Base-by-base conservation (phyloP, 2,329 filamentous ascomycete genomes). In the Rhinocladiella similis region DNA sequence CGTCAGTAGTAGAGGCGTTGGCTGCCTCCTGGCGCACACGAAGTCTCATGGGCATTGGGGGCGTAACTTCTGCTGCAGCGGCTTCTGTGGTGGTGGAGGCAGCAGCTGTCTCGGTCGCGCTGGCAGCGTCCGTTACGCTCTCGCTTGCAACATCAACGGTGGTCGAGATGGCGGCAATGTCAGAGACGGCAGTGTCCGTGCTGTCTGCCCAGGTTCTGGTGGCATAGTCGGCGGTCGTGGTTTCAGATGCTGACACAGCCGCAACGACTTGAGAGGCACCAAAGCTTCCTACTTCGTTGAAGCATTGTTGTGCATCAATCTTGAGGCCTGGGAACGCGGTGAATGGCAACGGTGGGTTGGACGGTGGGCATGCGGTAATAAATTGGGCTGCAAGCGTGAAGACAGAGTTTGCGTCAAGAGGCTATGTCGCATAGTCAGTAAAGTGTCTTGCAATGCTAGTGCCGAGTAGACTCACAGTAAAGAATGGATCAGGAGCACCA, bases 341-440 rank as follows among this genome's bases (percentile, higher is more conserved):
- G 69, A 90, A 77, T 67, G 80, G 78, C 47, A 88, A 76, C 74
- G 86, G 84, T 67, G 82, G 83, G 63, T 83, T 65, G 52, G 70
- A 85, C 25, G 80, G 72, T 14, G 88, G 88, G 76, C 88, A 91
- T 27, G 83, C 83, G 54, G 73, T 70, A 76, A 91, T 90, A 78
- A 91, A 91, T 43, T 82, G 82, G 1, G 87, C 83, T 42, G 87
- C 88, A 53, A 91, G 81, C 36, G 86, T 87, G 78, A 90, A 90
- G 71, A 90, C 84, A 61, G 84, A 83, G 63, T 83, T 80, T 62
- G 86, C 83, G 27, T 82, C 82, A 12, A 91, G 83, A 1, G 88
- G 79, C 54, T 60, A 45, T 20, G 6, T 19, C 5, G 12, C 9
- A 13, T 18, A 4, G 36, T 52, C 43, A 57, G 50, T 33, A 33